Evolutionary conservation across 176 grass and related monocot species (phyloP).

Genomic region (Saccharum spontaneum): DNA sequence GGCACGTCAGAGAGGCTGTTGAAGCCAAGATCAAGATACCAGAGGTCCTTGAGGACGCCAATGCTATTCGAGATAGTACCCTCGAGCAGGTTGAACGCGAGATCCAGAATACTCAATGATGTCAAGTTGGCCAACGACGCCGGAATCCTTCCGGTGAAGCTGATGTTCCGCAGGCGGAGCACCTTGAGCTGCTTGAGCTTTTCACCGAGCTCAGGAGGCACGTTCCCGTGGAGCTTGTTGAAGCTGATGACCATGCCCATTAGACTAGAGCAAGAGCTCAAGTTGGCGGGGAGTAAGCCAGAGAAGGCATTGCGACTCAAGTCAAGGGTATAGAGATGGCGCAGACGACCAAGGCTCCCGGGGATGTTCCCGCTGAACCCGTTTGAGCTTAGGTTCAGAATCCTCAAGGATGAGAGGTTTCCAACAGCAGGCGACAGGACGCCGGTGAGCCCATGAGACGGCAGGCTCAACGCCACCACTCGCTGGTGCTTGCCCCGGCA

Average conservation of each 20-base stretch:
- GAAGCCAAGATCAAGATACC: not conserved
- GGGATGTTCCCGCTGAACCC: not conserved
- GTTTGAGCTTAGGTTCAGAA: not conserved
- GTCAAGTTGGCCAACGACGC: not conserved
- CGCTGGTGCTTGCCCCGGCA: not conserved
- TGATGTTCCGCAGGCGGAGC: not conserved
- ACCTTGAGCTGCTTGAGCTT: not conserved
- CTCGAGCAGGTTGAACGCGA: not conserved
- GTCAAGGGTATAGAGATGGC: not conserved
- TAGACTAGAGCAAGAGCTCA: not conserved
- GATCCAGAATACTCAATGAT: not conserved
- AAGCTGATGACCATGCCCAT: accelerated
- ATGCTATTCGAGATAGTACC: not conserved
- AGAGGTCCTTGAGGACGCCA: not conserved
- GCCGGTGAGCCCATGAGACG: not conserved
- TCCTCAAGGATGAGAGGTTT: not conserved
- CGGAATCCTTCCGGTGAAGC: not conserved
- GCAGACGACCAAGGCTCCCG: not conserved
- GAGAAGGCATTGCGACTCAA: not conserved
- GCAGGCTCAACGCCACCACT: not conserved
- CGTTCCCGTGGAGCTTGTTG: not conserved
- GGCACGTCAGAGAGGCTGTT: not conserved
- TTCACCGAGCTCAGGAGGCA: not conserved
- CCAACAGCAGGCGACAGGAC: not conserved
- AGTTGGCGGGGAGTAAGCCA: not conserved